A percentile compares a stretch with the other conserved stretches of the same genome.
phyloP scores from a whole-genome alignment of 441 rosid genomes.

The Croton laevigatus region DNA sequence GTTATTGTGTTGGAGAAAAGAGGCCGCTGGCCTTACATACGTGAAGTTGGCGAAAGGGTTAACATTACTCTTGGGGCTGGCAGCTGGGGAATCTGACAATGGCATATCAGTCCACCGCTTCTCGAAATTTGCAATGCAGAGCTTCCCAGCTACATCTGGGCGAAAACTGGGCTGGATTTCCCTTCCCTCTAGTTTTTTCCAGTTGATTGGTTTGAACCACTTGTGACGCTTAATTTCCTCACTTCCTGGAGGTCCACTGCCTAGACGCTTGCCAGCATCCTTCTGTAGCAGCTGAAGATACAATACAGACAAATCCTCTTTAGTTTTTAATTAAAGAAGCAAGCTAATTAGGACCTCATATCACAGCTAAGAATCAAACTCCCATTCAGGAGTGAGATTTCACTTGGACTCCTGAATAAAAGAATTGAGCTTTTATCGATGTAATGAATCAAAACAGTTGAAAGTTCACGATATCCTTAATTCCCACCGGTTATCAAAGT shows the following conservation, averaged over 20 bases:
- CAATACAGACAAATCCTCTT: neutral
- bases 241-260: constrained; percentile 64
- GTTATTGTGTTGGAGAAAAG: constrained; percentile 41
- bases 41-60: constrained; percentile 71
- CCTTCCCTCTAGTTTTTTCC: constrained; percentile 80
- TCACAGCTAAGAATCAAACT: neutral
- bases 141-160: constrained; percentile 75
- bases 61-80: constrained; percentile 56
- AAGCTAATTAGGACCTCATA: neutral
- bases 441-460: too few species aligned
- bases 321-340: neutral
- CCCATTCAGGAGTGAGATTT: neutral
- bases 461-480: neutral
- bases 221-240: constrained; percentile 74
- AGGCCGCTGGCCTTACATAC: constrained; percentile 64
- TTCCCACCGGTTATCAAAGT: neutral
- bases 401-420: neutral
- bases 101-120: constrained; percentile 89
- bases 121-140: constrained; percentile 87
- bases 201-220: constrained; percentile 85
- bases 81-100: constrained; percentile 70
- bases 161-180: constrained; percentile 72
- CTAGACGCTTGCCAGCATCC: constrained; percentile 69
- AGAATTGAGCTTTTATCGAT: neutral
- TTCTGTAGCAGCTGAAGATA: constrained; percentile 70